Percentiles rank a stretch among this genome's conserved stretches.
phyloP scores from a whole-genome alignment of 805 yeast genomes.

The Myxozyma melibiosi region DNA sequence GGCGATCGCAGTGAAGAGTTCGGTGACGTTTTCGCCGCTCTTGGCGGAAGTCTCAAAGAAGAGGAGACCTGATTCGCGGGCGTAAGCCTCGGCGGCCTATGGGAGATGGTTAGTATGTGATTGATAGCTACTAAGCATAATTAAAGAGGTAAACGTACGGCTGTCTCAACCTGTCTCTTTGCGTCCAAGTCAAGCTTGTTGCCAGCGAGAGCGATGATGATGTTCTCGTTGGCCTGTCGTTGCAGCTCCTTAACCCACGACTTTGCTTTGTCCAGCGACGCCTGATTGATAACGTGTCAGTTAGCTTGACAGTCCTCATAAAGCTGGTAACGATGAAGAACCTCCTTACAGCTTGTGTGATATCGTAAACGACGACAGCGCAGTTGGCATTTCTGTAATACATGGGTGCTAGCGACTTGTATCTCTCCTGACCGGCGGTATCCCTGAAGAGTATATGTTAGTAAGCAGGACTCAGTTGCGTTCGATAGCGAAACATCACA shows the following conservation, averaged over 20 bases:
- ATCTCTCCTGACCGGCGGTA: constrained; percentile 94
- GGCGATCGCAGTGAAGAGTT: constrained; percentile 52
- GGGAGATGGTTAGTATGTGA: too few relatives aligned
- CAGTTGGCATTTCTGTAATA: constrained; percentile 78
- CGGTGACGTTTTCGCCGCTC: constrained; percentile 61
- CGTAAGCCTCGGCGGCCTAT: constrained; percentile 51
- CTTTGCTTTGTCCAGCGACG: constrained; percentile 77
- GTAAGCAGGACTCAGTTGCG: too few relatives aligned
- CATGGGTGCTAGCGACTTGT: constrained; percentile 81
- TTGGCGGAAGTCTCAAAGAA: constrained; percentile 71
- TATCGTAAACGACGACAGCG: constrained; percentile 87
- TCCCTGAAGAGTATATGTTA: constrained; percentile 54
- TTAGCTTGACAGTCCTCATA: background rate
- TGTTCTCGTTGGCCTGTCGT: constrained; percentile 72
- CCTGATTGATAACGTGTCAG: constrained; percentile 37
- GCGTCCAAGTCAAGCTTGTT: constrained; percentile 72
- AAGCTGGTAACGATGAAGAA: background rate
- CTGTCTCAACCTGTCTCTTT: constrained; percentile 51
- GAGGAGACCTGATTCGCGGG: constrained; percentile 54
- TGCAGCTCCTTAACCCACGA: constrained; percentile 91
- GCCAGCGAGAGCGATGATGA: constrained; percentile 84
- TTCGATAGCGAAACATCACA: background rate
- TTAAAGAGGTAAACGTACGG: constrained; percentile 26
- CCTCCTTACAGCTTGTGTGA: constrained; percentile 53
- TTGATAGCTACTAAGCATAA: background rate